Evolutionary conservation across 169 alveolate genomes (phyloP).

Genomic region (Plasmodium inui): DNA sequence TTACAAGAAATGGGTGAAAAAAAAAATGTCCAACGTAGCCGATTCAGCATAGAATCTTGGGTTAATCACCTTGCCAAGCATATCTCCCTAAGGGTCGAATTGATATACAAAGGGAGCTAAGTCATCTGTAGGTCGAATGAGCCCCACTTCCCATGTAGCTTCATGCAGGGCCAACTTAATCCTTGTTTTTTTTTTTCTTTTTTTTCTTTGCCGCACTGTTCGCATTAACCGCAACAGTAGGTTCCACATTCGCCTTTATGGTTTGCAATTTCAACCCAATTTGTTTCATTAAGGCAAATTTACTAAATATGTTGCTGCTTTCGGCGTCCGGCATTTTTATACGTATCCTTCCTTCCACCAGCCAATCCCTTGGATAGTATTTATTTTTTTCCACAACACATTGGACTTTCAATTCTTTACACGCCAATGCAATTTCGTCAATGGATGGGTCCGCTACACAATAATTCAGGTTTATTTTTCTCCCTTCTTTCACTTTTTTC

Average conservation of each 20-base stretch:
- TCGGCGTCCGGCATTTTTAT: slow-evolving; percentile 53
- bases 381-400: slow-evolving; percentile 81
- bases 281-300: slow-evolving; percentile 51
- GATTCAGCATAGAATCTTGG: not conserved
- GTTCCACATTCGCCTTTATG: slow-evolving; percentile 33
- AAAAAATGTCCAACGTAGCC: not conserved
- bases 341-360: slow-evolving; percentile 83
- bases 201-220: slow-evolving; percentile 17
- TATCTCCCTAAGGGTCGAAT: not conserved
- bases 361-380: slow-evolving; percentile 82
- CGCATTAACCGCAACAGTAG: not conserved
- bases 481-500: slow-evolving; percentile 81
- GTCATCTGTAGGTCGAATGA: not conserved
- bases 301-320: slow-evolving; percentile 1
- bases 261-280: slow-evolving; percentile 64
- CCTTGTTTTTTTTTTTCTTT: slow-evolving; percentile 38
- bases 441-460: slow-evolving; percentile 82
- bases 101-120: not conserved
- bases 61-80: not conserved
- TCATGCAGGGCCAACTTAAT: not conserved
- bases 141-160: not conserved
- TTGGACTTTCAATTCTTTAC: slow-evolving; percentile 80
- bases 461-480: slow-evolving; percentile 76
- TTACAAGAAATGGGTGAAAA: not conserved
- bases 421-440: slow-evolving; percentile 82